Evolutionary conservation across 2,329 filamentous ascomycete genomes (phyloP), one percentile per base, ranked within the genome.

Genomic region (Aspergillus phoenicis): DNA sequence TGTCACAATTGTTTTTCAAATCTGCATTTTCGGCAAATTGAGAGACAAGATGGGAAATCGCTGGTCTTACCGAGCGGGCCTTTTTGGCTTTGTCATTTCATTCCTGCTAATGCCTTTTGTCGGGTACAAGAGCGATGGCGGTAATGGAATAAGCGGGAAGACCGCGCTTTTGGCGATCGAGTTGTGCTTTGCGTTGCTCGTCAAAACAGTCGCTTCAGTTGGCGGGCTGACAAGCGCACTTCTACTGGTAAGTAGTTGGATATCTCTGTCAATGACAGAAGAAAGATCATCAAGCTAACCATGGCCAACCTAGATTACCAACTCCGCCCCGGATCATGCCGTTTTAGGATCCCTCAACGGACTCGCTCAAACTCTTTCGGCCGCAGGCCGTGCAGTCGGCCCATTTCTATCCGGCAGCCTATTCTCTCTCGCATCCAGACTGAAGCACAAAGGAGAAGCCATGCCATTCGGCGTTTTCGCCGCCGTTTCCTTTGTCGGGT

Each of bases 61-160:
- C 56, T 87, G 88, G 54, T 93, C 91, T 0, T 99, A 97, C 72
- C 86, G 92, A 13, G 81, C 87, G 4, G 89, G 91, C 1, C 79
- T 98, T 5, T 84, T 91, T 20, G 89, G 92, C 0, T 90, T 98
- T 65, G 90, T 91, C 1, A 66, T 95, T 11, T 89, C 91, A 10
- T 96, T 97, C 82, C 76, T 91, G 3, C 76, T 95, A 39, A 97
- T 97, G 87, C 95, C 95, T 0, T 97, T 90, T 81, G 87, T 97
- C 22, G 91, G 93, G 0, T 93, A 97, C 70, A 84, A 87, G 61
- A 84, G 89, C 58, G 82, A 84, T 15, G 72, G 81, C 2, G 81
- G 87, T 49, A 87, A 87, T 0, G 68, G 77, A 1, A 68, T 89
- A 5, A 85, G 85, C 0, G 83, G 79, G 4, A 88, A 89, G 38